Base-by-base conservation (phyloP, 2,329 filamentous ascomycete genomes). In the Fusarium sp. region DNA sequence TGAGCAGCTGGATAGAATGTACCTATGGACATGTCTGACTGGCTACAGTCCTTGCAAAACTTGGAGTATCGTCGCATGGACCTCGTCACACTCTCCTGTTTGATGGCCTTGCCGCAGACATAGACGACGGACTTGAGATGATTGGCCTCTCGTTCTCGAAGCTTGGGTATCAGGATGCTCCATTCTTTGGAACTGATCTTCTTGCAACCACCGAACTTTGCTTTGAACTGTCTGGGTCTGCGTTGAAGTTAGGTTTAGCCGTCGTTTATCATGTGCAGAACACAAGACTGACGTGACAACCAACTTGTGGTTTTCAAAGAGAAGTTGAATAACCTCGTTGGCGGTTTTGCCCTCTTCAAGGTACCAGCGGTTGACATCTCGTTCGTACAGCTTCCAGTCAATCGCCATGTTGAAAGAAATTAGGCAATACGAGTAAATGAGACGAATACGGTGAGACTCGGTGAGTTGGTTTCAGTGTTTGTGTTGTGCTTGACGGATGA, bases 121-220 rank as follows among this genome's bases (percentile, higher is more conserved):
- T 68, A 66, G 11, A 68, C 27, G 10, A 45, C 23, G 18, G 58
- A 66, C 13, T 34, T n/a, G 37, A 34, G 60, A 3, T 32, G 30
- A 1, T 58, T 13, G 6, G 39, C 30, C 16, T 58, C 23, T 32
- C 67, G 63, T 20, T 62, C 43, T 41, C 48, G 63, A n/a, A 66
- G 27, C 16, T 56, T 58, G 9, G 34, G 34, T n/a, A 66, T 69
- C n/a, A 69, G n/a, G 7, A 50, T 58, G 14, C 37, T 57, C 63
- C 67, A 69, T 57, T 69, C 67, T 1, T 58, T 20, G 1, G 41
- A 58, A 16, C 32, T 34, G 11, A 66, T 27, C 5, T 70, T 67
- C 30, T 67, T 70, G 32, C 37, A 27, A 2, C 67, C 50, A 8
- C 35, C 23, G 20, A 57, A 66, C 32, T 30, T 41, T 16, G 20